A percentile compares a stretch with the other conserved stretches of the same genome.
These are phyloP conservation scores for Mycosphaerella arachidis DNA, from an alignment of 2,329 filamentous ascomycete genomes.

Conservation along the genomic window DNA sequence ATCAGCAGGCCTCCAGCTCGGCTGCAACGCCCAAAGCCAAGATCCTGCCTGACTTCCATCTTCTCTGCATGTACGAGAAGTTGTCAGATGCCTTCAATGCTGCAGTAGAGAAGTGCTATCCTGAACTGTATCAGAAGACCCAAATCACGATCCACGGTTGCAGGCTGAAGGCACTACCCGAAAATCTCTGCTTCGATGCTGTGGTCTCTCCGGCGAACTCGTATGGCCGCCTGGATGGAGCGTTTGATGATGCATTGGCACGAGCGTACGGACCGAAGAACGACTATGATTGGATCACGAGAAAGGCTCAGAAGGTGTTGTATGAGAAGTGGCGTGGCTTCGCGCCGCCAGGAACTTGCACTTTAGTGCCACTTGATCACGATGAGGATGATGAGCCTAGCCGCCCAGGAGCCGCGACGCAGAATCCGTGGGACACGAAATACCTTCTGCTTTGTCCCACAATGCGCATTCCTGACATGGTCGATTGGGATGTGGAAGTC, in stretches of 20 bases:
- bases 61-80: slow-evolving; percentile 40
- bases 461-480: slow-evolving; percentile 46
- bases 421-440: slow-evolving; percentile 36
- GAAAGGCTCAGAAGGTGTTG: slow-evolving; percentile 41
- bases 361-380: slow-evolving; percentile 35
- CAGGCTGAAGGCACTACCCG: slow-evolving; percentile 38
- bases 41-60: slow-evolving; percentile 39
- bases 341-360: slow-evolving; percentile 49
- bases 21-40: background rate
- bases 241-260: slow-evolving; percentile 53
- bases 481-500: slow-evolving; percentile 49
- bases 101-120: slow-evolving; percentile 33
- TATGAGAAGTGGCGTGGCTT: slow-evolving; percentile 49
- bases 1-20: background rate
- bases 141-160: slow-evolving; percentile 38
- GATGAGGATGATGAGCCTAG: slow-evolving; percentile 15
- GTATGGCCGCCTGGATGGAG: slow-evolving; percentile 52
- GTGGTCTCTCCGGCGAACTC: slow-evolving; percentile 54
- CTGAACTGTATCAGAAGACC: slow-evolving; percentile 26
- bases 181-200: slow-evolving; percentile 41
- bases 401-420: background rate
- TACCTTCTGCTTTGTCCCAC: slow-evolving; percentile 52
- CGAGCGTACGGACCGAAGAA: slow-evolving; percentile 43
- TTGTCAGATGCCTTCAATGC: slow-evolving; percentile 38
- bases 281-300: slow-evolving; percentile 47